These are phyloP conservation scores for Mucor plumbeus DNA, from an alignment of 371 early-diverging fungal species.

Conservation along the genomic window DNA sequence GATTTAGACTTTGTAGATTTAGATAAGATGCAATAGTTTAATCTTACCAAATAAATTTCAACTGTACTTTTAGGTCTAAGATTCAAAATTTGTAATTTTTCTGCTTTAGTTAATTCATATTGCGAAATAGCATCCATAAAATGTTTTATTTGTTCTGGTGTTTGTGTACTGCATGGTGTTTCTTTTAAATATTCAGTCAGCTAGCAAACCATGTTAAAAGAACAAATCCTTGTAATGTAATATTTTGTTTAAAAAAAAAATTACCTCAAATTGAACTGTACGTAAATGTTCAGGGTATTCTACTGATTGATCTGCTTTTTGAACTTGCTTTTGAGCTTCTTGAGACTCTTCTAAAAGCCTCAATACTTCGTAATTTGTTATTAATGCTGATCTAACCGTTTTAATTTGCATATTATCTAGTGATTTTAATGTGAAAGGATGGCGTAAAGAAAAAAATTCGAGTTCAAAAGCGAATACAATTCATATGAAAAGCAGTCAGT, in stretches of 20 bases:
- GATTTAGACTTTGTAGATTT: neutral
- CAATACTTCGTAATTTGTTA: slow-evolving; percentile 70
- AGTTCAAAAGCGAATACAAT: neutral
- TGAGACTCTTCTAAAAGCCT: slow-evolving; percentile 57
- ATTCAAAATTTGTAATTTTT: slow-evolving; percentile 68
- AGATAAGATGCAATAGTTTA: neutral
- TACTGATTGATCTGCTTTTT: slow-evolving; percentile 29
- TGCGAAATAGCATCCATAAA: slow-evolving; percentile 41
- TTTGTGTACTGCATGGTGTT: slow-evolving; percentile 58
- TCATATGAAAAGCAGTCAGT: slow-evolving; percentile 3
- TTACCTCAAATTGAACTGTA: slow-evolving; percentile 67
- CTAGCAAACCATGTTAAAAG: slow-evolving; percentile 21
- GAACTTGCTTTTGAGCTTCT: slow-evolving; percentile 41
- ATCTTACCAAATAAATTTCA: slow-evolving; percentile 62
- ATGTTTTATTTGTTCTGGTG: slow-evolving; percentile 45
- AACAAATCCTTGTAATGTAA: neutral
- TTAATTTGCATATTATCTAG: slow-evolving; percentile 55
- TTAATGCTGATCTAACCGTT: slow-evolving; percentile 55
- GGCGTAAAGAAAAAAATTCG: neutral
- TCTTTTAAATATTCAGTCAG: slow-evolving; percentile 53
- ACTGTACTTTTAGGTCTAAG: slow-evolving; percentile 62
- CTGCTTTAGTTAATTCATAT: slow-evolving; percentile 62
- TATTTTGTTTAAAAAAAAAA: neutral
- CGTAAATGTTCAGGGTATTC: slow-evolving; percentile 64
- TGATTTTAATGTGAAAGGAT: neutral